Conservation (phyloP, 2,329 filamentous ascomycete species). For the Hypomyces perniciosus region DNA sequence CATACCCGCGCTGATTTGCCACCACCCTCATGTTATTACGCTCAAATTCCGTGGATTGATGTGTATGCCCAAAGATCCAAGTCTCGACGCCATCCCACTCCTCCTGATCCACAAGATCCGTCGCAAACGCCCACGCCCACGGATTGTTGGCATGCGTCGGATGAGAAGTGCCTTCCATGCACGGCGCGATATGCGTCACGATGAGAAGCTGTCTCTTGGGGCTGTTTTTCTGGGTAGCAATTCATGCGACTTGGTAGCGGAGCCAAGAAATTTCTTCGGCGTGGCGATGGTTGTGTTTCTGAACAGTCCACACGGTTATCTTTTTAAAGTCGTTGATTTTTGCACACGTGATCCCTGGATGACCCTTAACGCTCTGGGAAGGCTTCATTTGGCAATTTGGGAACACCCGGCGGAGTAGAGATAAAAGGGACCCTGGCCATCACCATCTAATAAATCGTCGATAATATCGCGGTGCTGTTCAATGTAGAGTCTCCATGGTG, state of each 20-base stretch:
- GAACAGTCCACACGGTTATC: slow-evolving; percentile 46
- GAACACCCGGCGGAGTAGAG: too few relatives aligned
- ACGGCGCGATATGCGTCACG: slow-evolving; percentile 53
- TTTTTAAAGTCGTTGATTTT: slow-evolving; percentile 49
- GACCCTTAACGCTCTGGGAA: too few relatives aligned
- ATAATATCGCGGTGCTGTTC: too few relatives aligned
- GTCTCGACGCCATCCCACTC: slow-evolving; percentile 28
- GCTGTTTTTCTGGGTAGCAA: slow-evolving; percentile 13
- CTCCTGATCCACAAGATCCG: slow-evolving; percentile 33
- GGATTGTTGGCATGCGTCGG: slow-evolving; percentile 42
- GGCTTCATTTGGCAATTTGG: too few relatives aligned
- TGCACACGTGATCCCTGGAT: not conserved
- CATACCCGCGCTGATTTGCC: slow-evolving; percentile 41
- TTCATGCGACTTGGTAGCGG: slow-evolving; percentile 18
- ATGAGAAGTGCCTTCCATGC: slow-evolving; percentile 39
- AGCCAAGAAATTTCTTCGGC: slow-evolving; percentile 46
- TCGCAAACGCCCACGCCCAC: slow-evolving; percentile 47
- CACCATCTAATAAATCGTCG: too few relatives aligned
- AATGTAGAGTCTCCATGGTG: too few relatives aligned
- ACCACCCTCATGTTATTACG: slow-evolving; percentile 32
- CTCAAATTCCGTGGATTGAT: slow-evolving; percentile 35
- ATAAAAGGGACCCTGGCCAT: too few relatives aligned
- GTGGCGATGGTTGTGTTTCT: slow-evolving; percentile 44
- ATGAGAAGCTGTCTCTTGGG: slow-evolving; percentile 35
- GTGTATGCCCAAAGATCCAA: slow-evolving; percentile 47